phyloP scores from a whole-genome alignment of 2,329 filamentous ascomycete genomes.

The Karstenula rhodostoma region DNA sequence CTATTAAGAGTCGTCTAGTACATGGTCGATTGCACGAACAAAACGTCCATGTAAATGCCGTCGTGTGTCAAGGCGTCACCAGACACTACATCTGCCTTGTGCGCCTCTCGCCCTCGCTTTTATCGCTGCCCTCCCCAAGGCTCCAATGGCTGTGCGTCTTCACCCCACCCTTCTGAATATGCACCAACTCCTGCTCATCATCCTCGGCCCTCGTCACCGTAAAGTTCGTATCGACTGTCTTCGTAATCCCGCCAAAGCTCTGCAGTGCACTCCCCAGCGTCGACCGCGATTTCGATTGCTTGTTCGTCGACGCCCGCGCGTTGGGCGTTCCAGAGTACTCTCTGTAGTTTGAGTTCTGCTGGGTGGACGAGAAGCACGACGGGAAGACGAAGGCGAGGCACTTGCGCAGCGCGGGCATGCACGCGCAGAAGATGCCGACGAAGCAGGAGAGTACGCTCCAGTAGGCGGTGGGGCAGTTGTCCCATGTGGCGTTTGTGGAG shows the following conservation, averaged over 20 bases:
- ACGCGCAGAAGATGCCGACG: constrained; percentile 30
- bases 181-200: constrained; percentile 15
- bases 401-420: constrained; percentile 28
- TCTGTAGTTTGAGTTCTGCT: constrained; percentile 9
- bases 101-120: background rate
- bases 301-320: constrained; percentile 10
- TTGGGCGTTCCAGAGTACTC: constrained; percentile 7
- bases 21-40: too few relatives aligned
- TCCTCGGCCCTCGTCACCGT: constrained; percentile 10
- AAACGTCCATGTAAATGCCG: too few relatives aligned
- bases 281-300: background rate
- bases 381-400: constrained; percentile 44
- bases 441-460: constrained; percentile 28
- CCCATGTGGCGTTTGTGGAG: constrained; percentile 49
- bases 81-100: too few relatives aligned
- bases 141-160: background rate
- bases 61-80: too few relatives aligned
- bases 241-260: constrained; percentile 14
- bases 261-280: background rate
- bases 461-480: constrained; percentile 31
- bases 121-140: background rate
- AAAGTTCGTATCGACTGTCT: constrained; percentile 17
- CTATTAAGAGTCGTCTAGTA: too few relatives aligned
- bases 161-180: background rate
- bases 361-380: constrained; percentile 17